Conservation (phyloP, 352 stramenopile species). For the Phytophthora uliginosa region DNA sequence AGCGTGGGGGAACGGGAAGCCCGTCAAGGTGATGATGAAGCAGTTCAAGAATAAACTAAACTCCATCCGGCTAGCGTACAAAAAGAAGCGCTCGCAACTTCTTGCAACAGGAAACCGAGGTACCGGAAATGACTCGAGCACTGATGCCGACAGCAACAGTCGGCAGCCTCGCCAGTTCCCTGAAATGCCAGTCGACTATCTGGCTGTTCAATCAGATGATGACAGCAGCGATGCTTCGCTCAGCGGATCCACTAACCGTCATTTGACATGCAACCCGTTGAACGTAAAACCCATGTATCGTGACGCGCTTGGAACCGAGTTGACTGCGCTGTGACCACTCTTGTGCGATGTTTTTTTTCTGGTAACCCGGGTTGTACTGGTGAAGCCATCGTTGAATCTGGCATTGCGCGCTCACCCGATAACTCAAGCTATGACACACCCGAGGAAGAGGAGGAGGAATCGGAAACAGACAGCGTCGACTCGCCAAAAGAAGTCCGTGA, state of each 20-base stretch:
- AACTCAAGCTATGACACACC: too few species aligned
- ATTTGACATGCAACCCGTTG: not conserved
- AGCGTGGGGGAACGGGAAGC: too few species aligned
- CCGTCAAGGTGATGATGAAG: too few species aligned
- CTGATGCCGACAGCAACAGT: too few species aligned
- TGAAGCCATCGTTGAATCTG: not conserved
- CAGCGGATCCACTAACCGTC: not conserved
- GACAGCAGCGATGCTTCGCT: not conserved
- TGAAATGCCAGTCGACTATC: not conserved
- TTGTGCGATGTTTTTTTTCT: not conserved
- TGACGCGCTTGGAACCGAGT: not conserved
- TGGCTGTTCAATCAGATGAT: not conserved
- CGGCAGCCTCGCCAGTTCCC: too few species aligned
- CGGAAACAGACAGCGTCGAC: not conserved
- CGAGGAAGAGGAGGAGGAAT: not conserved
- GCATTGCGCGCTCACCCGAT: too few species aligned
- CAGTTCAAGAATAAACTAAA: too few species aligned
- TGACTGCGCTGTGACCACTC: not conserved
- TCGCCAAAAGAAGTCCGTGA: not conserved
- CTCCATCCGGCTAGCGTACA: too few species aligned
- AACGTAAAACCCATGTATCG: not conserved
- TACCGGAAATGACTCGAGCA: too few species aligned
- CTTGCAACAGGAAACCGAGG: too few species aligned
- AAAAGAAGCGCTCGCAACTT: too few species aligned
- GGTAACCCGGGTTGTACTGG: too few species aligned